Evolutionary conservation across 73 alveolate genomes (phyloP), one percentile per base, ranked within the genome.

Genomic region (Blepharisma japonicum): DNA sequence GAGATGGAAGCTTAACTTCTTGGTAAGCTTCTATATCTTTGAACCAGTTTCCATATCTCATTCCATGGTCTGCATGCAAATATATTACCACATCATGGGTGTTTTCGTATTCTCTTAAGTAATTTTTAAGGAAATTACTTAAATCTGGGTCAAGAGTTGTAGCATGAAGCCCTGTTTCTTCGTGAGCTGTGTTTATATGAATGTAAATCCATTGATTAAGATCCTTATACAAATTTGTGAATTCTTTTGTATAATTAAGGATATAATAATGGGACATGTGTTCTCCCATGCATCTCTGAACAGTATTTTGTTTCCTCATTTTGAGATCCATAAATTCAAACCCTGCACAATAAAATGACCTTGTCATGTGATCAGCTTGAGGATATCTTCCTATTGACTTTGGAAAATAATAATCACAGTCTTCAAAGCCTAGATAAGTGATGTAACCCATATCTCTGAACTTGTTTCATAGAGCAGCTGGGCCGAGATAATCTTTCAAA

Each of bases 131-230:
- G 23, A 61, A 61, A 14, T 14, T 39, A 18, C 14, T 39, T 25
- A 61, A 5, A 25, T 61, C 74, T 14, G 14, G 47, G 23, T 61
- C 74, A 20, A 61, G 47, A 61, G 74, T 61, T 20, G 46, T 25
- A 18, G 74, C 74, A 61, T 61, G 74, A 14, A 14, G 74, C 11
- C 74, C 74, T 61, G 74, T 61, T 20, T n/a, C 74, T 61, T 61
- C 74, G 5, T 61, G 74, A 25, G 74, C 74, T 14, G 74, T 61
- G 5, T 61, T 61, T 8, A 61, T 61, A 25, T 61, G 74, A 20
- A 61, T 8, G 47, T 61, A 61, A 61, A 61, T 61, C 74, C 74
- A 61, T 61, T 61, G 74, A 61, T 25, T 61, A 25, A 61, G 47
- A n/a, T 25, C 46, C 23, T 61, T 11, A 61, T 61, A 61, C 47